Conservation (phyloP, 2,329 filamentous ascomycete species). For the Colletotrichum tamarilloi region DNA sequence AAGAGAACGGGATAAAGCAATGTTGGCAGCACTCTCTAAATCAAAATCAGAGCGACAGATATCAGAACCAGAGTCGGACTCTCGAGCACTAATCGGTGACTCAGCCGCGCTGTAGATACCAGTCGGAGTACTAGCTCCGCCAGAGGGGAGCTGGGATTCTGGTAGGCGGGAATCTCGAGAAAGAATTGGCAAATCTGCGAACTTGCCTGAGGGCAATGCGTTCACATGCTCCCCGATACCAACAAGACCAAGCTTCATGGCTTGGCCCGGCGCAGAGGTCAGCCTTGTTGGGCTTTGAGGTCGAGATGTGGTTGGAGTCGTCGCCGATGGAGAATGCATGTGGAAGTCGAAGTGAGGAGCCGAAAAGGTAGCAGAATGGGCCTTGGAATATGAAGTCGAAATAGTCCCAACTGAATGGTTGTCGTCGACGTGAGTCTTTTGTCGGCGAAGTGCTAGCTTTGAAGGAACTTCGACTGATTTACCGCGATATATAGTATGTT, state of each 20-base stretch:
- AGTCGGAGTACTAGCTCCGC: neutral
- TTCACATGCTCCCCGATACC: neutral
- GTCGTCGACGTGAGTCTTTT: neutral
- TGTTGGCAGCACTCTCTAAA: neutral
- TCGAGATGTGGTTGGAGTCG: neutral
- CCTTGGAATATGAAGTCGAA: constrained; percentile 1
- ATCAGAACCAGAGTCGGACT: neutral
- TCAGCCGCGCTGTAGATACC: too few species aligned
- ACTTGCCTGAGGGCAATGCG: neutral
- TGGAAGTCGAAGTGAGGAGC: neutral
- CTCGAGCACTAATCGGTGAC: too few species aligned
- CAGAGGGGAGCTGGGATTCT: neutral
- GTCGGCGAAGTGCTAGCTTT: neutral
- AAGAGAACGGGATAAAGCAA: constrained; percentile 1
- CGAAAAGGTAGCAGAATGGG: neutral
- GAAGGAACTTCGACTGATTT: neutral
- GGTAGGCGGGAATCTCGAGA: neutral
- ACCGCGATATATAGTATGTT: neutral
- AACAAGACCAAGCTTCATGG: neutral
- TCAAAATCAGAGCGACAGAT: neutral
- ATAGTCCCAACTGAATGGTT: neutral
- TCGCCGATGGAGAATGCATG: neutral
- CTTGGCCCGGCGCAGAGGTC: neutral
- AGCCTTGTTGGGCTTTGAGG: neutral
- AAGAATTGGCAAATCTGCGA: neutral